Conservation (phyloP, 1,284 basidiomycete genomes). For the Veloboletus limbatus region DNA sequence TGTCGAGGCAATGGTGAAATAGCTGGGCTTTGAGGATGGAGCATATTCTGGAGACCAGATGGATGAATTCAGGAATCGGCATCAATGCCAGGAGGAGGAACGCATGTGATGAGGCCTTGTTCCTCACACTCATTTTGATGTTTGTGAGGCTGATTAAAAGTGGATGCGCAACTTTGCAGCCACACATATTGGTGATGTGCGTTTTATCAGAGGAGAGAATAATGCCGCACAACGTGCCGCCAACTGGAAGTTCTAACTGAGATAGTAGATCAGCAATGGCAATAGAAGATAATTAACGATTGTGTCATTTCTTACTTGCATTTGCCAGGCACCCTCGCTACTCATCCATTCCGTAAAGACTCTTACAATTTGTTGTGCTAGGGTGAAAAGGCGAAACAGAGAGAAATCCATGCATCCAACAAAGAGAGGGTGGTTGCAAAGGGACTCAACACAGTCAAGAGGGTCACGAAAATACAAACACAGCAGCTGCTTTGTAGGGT, state of each 20-base stretch:
- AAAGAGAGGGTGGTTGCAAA: neutral
- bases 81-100: conserved; percentile 32
- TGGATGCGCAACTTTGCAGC: conserved; percentile 26
- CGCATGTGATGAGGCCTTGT: conserved; percentile 29
- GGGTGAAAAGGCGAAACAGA: neutral
- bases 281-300: no score
- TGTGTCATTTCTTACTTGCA: conserved; percentile 1
- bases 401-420: neutral
- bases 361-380: neutral
- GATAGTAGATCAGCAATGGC: no score
- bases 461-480: neutral
- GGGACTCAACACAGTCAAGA: neutral
- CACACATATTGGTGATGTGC: conserved; percentile 23
- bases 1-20: conserved; percentile 31
- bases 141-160: conserved; percentile 36
- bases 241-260: conserved; percentile 12
- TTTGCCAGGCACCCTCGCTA: conserved; percentile 1
- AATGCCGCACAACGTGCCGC: conserved; percentile 12
- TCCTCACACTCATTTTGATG: conserved; percentile 27
- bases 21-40: conserved; percentile 14
- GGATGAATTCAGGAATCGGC: conserved; percentile 30
- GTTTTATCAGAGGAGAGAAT: conserved; percentile 36
- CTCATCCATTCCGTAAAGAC: conserved; percentile 6
- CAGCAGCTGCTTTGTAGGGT: neutral
- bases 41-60: neutral